Evolutionary conservation across 768 basidiomycete genomes (phyloP).

Genomic region (Leccinum truebloodii): DNA sequence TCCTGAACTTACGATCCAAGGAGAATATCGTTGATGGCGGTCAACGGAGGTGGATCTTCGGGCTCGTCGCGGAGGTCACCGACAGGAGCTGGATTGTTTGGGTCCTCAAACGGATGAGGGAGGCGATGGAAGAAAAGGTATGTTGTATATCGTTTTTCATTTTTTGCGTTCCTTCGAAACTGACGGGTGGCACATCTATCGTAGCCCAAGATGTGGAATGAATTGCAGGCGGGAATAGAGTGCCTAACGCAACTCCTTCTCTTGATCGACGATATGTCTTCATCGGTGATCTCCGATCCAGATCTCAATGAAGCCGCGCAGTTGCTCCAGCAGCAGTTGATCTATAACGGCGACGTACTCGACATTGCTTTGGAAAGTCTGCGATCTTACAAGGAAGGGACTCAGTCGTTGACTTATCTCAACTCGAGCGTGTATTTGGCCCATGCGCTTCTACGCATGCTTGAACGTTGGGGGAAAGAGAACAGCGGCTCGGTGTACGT

Average conservation of each 20-base stretch:
- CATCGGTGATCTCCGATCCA: slow-evolving; percentile 40
- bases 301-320: slow-evolving; percentile 73
- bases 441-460: slow-evolving; percentile 82
- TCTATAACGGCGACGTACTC: slow-evolving; percentile 94
- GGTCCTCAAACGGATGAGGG: slow-evolving; percentile 87
- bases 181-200: slow-evolving; percentile 12
- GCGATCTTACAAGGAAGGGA: slow-evolving; percentile 75
- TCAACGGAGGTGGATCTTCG: slow-evolving; percentile 57
- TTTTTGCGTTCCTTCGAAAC: slow-evolving; percentile 4
- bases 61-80: slow-evolving; percentile 80
- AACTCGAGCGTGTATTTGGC: slow-evolving; percentile 84
- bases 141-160: slow-evolving; percentile 18
- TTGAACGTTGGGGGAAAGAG: slow-evolving; percentile 84
- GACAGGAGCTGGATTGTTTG: slow-evolving; percentile 88
- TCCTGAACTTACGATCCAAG: slow-evolving; percentile 52
- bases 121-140: slow-evolving; percentile 91
- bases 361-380: slow-evolving; percentile 84
- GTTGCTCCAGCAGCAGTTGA: slow-evolving; percentile 82
- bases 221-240: slow-evolving; percentile 91
- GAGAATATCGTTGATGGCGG: slow-evolving; percentile 33
- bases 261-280: slow-evolving; percentile 83
- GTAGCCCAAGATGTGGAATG: slow-evolving; percentile 92
- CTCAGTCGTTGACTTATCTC: slow-evolving; percentile 78
- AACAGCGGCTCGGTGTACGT: slow-evolving; percentile 73
- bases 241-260: slow-evolving; percentile 91